Conservation (phyloP, 257 asterid genomes). For the Primulina huaijiensis region DNA sequence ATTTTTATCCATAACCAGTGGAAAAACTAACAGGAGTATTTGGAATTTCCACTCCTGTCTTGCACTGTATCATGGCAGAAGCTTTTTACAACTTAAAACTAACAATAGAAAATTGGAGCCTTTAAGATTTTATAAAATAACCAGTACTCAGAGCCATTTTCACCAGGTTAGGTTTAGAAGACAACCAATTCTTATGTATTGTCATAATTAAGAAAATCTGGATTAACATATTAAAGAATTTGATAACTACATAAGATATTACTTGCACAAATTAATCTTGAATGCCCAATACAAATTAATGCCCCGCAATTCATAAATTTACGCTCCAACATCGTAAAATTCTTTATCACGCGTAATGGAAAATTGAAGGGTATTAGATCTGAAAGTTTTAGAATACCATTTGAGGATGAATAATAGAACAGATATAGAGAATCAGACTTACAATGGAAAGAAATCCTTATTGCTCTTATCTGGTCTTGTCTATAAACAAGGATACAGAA, state of each 20-base stretch:
- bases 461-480: slow-evolving; percentile 22
- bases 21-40: neutral
- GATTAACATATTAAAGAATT: no score
- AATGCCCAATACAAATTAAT: neutral
- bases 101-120: neutral
- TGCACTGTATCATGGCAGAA: neutral
- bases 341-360: neutral
- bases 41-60: neutral
- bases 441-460: slow-evolving; percentile 10
- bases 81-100: neutral
- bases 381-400: neutral
- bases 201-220: neutral
- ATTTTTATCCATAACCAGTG: slow-evolving; percentile 3
- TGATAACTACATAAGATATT: no score
- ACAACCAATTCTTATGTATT: neutral
- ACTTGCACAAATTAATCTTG: neutral
- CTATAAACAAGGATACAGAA: neutral
- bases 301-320: slow-evolving; percentile 1
- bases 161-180: neutral
- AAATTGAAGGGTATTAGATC: neutral
- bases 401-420: neutral
- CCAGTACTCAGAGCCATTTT: neutral
- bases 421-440: neutral
- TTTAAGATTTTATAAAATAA: neutral
- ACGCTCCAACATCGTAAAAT: no score